Evolutionary conservation across 2,329 filamentous ascomycete species (phyloP).

Genomic region (Curvularia sp.): DNA sequence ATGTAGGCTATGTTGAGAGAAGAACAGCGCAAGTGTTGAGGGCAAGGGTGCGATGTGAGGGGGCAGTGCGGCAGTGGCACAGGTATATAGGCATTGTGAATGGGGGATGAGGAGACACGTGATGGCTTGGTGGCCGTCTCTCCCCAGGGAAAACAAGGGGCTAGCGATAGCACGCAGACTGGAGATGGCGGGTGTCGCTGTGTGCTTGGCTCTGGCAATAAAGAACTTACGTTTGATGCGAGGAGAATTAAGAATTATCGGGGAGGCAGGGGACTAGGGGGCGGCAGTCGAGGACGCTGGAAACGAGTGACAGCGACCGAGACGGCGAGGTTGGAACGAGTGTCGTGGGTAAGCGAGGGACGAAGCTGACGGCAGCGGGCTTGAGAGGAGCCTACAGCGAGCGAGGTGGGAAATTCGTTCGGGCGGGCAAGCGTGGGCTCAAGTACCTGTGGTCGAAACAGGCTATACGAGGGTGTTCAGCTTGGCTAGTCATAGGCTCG

Average conservation of each 20-base stretch:
- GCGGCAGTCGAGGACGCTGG: constrained; percentile 15
- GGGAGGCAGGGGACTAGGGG: not conserved
- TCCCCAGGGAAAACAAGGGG: constrained; percentile 10
- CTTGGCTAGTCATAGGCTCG: constrained; percentile 25
- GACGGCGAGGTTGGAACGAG: constrained; percentile 15
- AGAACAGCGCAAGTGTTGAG: not conserved
- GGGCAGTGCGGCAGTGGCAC: not conserved
- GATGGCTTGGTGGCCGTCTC: constrained; percentile 2
- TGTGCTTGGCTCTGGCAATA: not conserved
- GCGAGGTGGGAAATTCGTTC: constrained; percentile 24
- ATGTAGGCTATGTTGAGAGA: not conserved
- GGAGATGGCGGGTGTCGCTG: constrained; percentile 4
- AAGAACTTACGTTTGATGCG: constrained; percentile 19
- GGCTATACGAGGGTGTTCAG: constrained; percentile 19
- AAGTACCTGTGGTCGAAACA: constrained; percentile 28
- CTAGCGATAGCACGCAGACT: constrained; percentile 5
- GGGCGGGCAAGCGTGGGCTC: constrained; percentile 26
- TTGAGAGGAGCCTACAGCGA: constrained; percentile 37
- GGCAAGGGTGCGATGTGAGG: not conserved
- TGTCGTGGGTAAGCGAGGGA: constrained; percentile 25
- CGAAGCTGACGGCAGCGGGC: constrained; percentile 34
- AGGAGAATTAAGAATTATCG: constrained; percentile 19
- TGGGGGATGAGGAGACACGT: constrained; percentile 10
- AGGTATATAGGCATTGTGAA: constrained; percentile 7
- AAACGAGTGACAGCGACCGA: constrained; percentile 40